Conservation (phyloP, 441 rosid species). For the Eutrema salsugineum region DNA sequence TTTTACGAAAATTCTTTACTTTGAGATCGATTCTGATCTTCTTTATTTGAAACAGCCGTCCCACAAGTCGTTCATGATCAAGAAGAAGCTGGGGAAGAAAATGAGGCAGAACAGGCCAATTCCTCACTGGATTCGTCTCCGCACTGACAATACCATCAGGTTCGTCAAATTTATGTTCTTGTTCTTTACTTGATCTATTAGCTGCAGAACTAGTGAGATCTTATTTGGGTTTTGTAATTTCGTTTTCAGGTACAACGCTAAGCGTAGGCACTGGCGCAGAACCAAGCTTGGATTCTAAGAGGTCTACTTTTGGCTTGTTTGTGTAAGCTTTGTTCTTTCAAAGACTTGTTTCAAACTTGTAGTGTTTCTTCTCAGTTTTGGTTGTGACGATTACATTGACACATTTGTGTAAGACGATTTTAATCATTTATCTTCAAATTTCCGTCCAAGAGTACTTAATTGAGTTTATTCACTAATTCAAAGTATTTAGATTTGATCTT, state of each 20-base stretch:
- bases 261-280: slow-evolving; percentile 92
- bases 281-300: slow-evolving; percentile 83
- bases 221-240: neutral
- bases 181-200: neutral
- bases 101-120: slow-evolving; percentile 95
- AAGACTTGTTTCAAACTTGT: neutral
- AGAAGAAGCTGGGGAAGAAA: slow-evolving; percentile 89
- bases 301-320: neutral
- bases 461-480: neutral
- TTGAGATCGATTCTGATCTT: neutral
- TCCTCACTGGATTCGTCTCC: slow-evolving; percentile 86
- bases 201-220: neutral
- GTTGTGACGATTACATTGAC: neutral
- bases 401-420: slow-evolving; percentile 17
- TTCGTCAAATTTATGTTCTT: slow-evolving; percentile 18
- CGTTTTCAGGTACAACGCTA: slow-evolving; percentile 63
- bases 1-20: neutral
- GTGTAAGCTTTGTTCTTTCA: neutral
- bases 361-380: neutral
- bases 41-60: slow-evolving; percentile 50
- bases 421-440: neutral
- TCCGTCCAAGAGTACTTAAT: neutral
- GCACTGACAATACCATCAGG: slow-evolving; percentile 92
- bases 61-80: slow-evolving; percentile 74
- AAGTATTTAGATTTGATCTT: neutral